phyloP scores from a whole-genome alignment of 1,284 basidiomycete genomes.

The Naganishia liquefaciens region DNA sequence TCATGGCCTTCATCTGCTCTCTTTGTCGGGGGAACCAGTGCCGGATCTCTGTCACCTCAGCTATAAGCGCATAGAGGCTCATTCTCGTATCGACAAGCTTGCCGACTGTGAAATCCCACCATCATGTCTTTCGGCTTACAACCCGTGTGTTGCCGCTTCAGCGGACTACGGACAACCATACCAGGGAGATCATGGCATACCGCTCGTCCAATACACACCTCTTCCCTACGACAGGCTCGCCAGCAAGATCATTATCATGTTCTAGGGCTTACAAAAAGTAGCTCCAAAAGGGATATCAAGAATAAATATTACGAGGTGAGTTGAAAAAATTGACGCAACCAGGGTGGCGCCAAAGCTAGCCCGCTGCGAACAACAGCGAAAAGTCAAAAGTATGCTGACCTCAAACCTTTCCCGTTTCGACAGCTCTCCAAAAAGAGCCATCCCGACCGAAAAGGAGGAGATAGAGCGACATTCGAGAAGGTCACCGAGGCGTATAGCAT shows the following conservation, averaged over 20 bases:
- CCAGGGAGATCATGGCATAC: not conserved
- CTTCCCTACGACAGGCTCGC: conserved; percentile 2
- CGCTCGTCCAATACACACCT: conserved; percentile 12
- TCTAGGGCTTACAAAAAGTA: conserved; percentile 46
- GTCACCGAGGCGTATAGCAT: conserved; percentile 52
- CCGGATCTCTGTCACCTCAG: not conserved
- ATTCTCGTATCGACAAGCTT: too few species aligned
- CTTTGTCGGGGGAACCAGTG: too few species aligned
- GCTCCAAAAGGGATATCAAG: conserved; percentile 54
- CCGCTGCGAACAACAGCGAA: not conserved
- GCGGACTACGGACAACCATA: not conserved
- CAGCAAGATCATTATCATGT: conserved; percentile 48
- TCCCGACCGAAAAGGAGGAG: conserved; percentile 51
- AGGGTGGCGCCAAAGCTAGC: too few species aligned
- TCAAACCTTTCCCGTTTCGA: too few species aligned
- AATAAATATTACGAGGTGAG: conserved; percentile 54
- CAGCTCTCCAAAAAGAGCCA: conserved; percentile 55
- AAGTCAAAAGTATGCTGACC: conserved; percentile 1
- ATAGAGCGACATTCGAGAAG: conserved; percentile 46
- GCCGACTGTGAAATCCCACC: not conserved
- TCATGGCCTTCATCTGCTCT: too few species aligned
- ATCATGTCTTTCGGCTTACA: not conserved
- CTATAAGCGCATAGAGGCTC: not conserved
- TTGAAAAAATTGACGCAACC: not conserved
- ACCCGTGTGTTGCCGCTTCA: not conserved